Evolutionary conservation across 1,139 yeast species (phyloP), one percentile per base, ranked within the genome.

Genomic region (Geotrichum siamense): DNA sequence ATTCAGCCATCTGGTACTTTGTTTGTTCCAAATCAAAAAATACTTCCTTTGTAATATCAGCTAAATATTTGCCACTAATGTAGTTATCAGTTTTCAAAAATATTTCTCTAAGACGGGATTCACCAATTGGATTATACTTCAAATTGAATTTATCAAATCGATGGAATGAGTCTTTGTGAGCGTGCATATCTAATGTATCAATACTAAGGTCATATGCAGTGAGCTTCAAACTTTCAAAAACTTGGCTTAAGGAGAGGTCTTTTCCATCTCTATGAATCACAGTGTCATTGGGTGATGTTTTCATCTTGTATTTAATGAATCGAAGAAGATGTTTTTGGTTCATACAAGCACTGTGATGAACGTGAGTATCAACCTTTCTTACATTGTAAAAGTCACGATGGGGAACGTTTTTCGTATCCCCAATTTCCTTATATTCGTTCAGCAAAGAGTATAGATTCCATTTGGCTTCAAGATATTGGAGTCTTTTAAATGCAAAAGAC

Each of bases 271-370:
- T 81, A 67, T 76, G 82, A 44, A 93, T 91, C 15, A 93, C 99
- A 51, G 82, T 79, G 62, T 91, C 96, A 55, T 85, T 75, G 1
- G 95, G 91, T 58, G 67, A 75, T 63, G 83, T 78, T 61, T 81
- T 78, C 63, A 82, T 75, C 67, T 91, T 91, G 62, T 87, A 85
- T 65, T 93, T 93, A 63, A 93, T 93, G 63, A 85, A 93, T 57
- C 98, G 79, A 54, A 93, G 70, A 58, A 93, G 70, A 65, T 93
- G 98, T 65, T 93, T 93, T 64, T 93, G 98, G 59, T 93, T 93
- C 97, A 91, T 91, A 64, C 96, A 89, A 8, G 99, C 99, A 12
- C 96, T 84, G 63, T 93, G 98, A 63, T 93, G 99, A 57, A 93
- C 95, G 71, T 93, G 99, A 12, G 98, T 93, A 60, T 93, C 99